Evolutionary conservation across 805 yeast species (phyloP).

Genomic region (Starmerella riodocensis): DNA sequence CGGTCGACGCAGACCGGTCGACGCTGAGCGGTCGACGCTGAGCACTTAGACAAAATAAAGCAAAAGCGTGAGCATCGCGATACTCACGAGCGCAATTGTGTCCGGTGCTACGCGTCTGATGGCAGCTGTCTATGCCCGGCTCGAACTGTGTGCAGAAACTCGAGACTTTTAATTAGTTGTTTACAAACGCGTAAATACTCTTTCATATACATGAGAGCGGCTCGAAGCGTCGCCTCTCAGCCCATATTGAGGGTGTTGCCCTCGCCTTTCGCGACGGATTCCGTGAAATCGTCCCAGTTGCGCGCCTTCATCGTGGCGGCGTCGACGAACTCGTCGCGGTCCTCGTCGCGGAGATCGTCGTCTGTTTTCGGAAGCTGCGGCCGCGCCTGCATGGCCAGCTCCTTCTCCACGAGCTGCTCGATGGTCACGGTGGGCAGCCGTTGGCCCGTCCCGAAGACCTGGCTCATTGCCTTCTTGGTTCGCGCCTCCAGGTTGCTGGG

Average conservation of each 20-base stretch:
- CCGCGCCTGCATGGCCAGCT: constrained; percentile 62
- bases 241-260: constrained; percentile 76
- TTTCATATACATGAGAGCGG: too few species aligned
- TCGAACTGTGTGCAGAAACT: too few species aligned
- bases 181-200: too few species aligned
- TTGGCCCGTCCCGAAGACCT: constrained; percentile 87
- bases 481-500: constrained; percentile 26
- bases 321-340: constrained; percentile 53
- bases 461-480: constrained; percentile 37
- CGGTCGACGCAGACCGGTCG: too few species aligned
- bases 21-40: too few species aligned
- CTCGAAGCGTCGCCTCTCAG: too few species aligned
- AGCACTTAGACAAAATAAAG: too few species aligned
- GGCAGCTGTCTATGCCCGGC: too few species aligned
- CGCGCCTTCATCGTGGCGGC: constrained; percentile 61
- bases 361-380: not conserved
- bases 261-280: constrained; percentile 71
- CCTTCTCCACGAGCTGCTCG: constrained; percentile 81
- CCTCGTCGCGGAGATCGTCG: constrained; percentile 35
- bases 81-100: too few species aligned
- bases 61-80: too few species aligned
- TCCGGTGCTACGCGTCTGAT: too few species aligned
- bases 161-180: too few species aligned
- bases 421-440: constrained; percentile 86
- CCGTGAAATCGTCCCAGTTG: constrained; percentile 89